These are phyloP conservation scores for Termitomyces sp. DNA, from an alignment of 768 basidiomycete species.

Conservation along the genomic window DNA sequence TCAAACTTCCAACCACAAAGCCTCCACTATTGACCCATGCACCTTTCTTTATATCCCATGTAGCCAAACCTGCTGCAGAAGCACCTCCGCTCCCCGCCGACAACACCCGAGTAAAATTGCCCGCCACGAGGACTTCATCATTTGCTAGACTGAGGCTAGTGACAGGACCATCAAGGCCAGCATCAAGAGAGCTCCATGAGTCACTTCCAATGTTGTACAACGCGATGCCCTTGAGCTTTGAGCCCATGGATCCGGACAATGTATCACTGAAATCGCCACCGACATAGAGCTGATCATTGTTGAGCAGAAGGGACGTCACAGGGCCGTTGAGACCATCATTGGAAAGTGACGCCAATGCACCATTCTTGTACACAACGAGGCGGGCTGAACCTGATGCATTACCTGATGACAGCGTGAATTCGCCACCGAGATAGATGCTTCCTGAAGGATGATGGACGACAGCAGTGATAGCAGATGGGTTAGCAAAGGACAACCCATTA, in stretches of 20 bases:
- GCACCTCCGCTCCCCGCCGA: constrained; percentile 26
- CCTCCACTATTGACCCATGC: constrained; percentile 75
- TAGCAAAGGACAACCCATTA: constrained; percentile 27
- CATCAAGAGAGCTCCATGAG: constrained; percentile 63
- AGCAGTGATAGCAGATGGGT: constrained; percentile 38
- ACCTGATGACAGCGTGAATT: constrained; percentile 58
- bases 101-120: constrained; percentile 62
- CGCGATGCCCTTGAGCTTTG: constrained; percentile 55
- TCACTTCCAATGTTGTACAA: constrained; percentile 62
- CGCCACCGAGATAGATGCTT: constrained; percentile 68
- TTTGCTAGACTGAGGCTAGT: constrained; percentile 45
- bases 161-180: constrained; percentile 78
- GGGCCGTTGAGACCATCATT: constrained; percentile 74
- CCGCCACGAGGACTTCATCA: constrained; percentile 57
- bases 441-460: constrained; percentile 65
- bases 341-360: constrained; percentile 45
- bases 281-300: constrained; percentile 65
- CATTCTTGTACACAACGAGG: constrained; percentile 64
- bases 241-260: constrained; percentile 40
- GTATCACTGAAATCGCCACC: constrained; percentile 88
- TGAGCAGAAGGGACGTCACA: constrained; percentile 62
- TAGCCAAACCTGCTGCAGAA: constrained; percentile 59
- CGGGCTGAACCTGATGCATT: constrained; percentile 56
- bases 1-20: constrained; percentile 65
- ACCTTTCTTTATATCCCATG: constrained; percentile 56